Percentiles rank a stretch among this genome's conserved stretches.
Conservation (phyloP, 179 eudicot species). For the Corrigiola litoralis region DNA sequence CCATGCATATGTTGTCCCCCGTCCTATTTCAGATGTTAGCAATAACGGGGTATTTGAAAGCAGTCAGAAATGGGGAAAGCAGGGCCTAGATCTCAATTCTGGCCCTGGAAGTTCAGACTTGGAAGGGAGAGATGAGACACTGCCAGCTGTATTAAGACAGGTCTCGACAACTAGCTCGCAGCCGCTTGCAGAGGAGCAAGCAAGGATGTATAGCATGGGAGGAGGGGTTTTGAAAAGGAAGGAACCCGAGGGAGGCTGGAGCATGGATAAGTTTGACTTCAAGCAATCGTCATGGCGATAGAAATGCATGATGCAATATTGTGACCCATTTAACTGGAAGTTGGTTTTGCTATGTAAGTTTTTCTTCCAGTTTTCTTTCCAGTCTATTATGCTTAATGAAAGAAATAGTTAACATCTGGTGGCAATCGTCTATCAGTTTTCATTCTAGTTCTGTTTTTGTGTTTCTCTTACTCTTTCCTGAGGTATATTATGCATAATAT, state of each 20-base stretch:
- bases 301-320: constrained; percentile 17
- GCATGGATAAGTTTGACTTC: constrained; percentile 50
- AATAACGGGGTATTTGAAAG: constrained; percentile 29
- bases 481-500: background rate
- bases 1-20: constrained; percentile 33
- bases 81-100: constrained; percentile 47
- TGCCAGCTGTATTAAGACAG: constrained; percentile 27
- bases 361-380: constrained; percentile 6
- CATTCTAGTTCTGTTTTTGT: background rate
- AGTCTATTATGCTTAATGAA: constrained; percentile 17
- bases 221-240: constrained; percentile 37
- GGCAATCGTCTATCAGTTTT: background rate
- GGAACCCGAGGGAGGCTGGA: constrained; percentile 59
- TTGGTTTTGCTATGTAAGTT: constrained; percentile 40
- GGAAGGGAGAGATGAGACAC: constrained; percentile 35
- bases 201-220: constrained; percentile 36
- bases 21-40: constrained; percentile 26
- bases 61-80: constrained; percentile 41
- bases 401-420: background rate
- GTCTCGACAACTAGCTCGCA: constrained; percentile 26
- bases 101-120: constrained; percentile 38
- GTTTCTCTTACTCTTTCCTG: too few relatives aligned
- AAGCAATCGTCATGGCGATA: constrained; percentile 82
- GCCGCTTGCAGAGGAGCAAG: constrained; percentile 35
- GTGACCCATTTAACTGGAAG: constrained; percentile 25